Evolutionary conservation across 2,329 filamentous ascomycete species (phyloP).

Genomic region (Fusarium falciforme): DNA sequence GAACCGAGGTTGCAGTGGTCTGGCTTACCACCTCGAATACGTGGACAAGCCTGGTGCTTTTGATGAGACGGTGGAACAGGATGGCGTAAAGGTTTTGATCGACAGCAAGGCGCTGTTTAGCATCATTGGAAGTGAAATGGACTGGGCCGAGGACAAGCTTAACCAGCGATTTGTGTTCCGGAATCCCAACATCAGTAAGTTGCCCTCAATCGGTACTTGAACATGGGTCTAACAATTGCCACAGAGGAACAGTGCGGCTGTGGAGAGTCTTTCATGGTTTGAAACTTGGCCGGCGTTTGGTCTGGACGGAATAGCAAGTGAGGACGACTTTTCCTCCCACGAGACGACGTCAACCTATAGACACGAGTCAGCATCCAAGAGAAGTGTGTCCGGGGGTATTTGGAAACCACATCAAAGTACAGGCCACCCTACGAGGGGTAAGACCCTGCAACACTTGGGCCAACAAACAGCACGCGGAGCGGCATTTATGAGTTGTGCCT

Average conservation of each 20-base stretch:
- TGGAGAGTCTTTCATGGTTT: conserved; percentile 95
- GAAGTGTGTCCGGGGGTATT: neutral
- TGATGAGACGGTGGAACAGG: conserved; percentile 94
- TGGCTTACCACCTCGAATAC: conserved; percentile 94
- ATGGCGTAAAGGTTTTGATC: conserved; percentile 94
- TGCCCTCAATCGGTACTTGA: neutral
- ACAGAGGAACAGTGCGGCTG: conserved; percentile 95
- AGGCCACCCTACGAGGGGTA: neutral
- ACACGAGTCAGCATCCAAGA: neutral
- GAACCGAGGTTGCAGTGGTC: conserved; percentile 92
- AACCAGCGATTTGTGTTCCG: conserved; percentile 92
- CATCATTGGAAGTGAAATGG: conserved; percentile 99
- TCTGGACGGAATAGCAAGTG: neutral
- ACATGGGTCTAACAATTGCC: conserved; percentile 44
- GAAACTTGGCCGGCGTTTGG: conserved; percentile 17
- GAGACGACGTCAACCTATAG: conserved; percentile 27
- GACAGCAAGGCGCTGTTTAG: conserved; percentile 98
- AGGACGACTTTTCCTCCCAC: conserved; percentile 12
- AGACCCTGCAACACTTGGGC: neutral
- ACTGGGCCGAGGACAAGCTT: conserved; percentile 96
- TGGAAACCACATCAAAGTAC: conserved; percentile 4
- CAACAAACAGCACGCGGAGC: conserved; percentile 27
- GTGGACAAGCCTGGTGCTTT: conserved; percentile 90
- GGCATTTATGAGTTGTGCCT: conserved; percentile 24
- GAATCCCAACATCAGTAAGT: conserved; percentile 98